Base-by-base conservation (phyloP, 2,329 filamentous ascomycete genomes). In the Hypoxylon sp. region DNA sequence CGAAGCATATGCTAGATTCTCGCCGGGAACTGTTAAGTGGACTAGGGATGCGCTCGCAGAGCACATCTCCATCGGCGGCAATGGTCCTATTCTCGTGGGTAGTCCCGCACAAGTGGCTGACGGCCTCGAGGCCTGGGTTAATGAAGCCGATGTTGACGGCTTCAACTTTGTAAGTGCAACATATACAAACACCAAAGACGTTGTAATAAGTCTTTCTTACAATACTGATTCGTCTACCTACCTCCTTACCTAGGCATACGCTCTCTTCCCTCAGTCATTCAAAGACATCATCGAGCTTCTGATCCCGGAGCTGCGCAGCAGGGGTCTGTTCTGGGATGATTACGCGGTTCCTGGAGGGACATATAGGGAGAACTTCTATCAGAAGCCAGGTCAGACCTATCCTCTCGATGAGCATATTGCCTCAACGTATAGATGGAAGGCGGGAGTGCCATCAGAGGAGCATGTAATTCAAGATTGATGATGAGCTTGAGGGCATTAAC, bases 31-130 rank as follows among this genome's bases (percentile, higher is more conserved):
- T 2, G 74, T 78, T 0, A 88, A 87, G 63, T 90, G 88, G 88
- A 90, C 87, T 1, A 89, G 89, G 67, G 75, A 81, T 36, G 88
- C 84, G 0, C 78, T 90, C 4, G 87, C 84, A 0, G 78, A 88
- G 61, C 83, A 88, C 57, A 80, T 89, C 38, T 82, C 80, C 30
- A 77, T 90, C 8, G 87, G 87, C 3, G 87, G 87, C 1, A 78
- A 88, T 12, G 85, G 86, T 0, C 81, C 85, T 0, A 78, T 84
- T 0, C 68, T 84, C 2, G 82, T 90, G 0, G 87, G 88, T 0
- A 89, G 84, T 0, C 73, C 87, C 0, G 67, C 76, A 11, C 80
- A 83, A 57, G 85, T 90, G 1, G 87, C 84, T 0, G 86, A 90
- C 64, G 78, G 80, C 31, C 75, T 91, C 47, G 84, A 90, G 69